Evolutionary conservation across 108 stramenopile genomes (phyloP), one percentile per base, ranked within the genome.

Genomic region (Bacterosira constricta): DNA sequence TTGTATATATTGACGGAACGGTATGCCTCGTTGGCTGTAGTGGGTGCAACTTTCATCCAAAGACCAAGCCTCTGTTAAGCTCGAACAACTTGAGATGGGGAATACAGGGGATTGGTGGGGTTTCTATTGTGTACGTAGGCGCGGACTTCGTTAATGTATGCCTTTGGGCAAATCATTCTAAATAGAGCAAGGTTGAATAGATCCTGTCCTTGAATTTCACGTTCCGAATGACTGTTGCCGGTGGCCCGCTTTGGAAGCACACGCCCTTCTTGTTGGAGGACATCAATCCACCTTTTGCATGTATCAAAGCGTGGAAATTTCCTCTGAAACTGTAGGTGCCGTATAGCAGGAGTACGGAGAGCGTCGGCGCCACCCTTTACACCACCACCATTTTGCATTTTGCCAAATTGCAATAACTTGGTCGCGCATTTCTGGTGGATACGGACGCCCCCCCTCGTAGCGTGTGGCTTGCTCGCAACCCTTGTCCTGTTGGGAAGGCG

Each of bases 131-230:
- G 69, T 29, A 70, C 26, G 44, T 70, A 60, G 7, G 49, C 58
- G 13, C 42, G 27, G 13, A 70, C 49, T 44, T 70, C 69, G 23
- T 70, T 25, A 30, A 51, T 38, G 10, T 56, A 57, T 25, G 69
- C 69, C 69, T 70, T 70, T 1, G 69, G 69, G 3, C 47, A 31
- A 7, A 60, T 21, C 11, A 37, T 10, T 25, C 58, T 45, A 51
- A 50, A 70, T 1, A 70, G 15, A 13, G 69, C 58, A 44, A 70
- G 69, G 45, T 70, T 56, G 4, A 70, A 5, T 1, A 70, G 49
- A 49, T 60, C 55, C 30, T 36, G n/a, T 1, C 69, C 69, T 11
- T 51, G 57, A 59, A 70, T 47, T 32, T 70, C 69, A 3, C 69
- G 25, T 30, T 31, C n/a, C 9, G 69, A 70, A 38, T 32, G n/a